These are phyloP conservation scores for Colletotrichum sp. DNA, from an alignment of 2,329 filamentous ascomycete genomes.

Conservation along the genomic window DNA sequence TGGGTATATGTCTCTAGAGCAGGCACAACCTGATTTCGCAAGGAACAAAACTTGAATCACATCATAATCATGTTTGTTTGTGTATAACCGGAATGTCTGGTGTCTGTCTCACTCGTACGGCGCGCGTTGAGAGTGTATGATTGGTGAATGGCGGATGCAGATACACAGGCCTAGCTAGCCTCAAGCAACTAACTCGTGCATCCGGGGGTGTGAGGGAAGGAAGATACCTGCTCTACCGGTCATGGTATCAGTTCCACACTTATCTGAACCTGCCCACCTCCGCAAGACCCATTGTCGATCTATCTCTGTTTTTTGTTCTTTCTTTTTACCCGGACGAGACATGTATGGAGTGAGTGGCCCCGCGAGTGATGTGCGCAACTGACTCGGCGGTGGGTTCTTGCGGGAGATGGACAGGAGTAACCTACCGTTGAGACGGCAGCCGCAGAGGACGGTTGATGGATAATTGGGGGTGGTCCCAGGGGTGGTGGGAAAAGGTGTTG, in stretches of 20 bases:
- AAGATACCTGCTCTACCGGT: not conserved
- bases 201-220: not conserved
- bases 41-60: not conserved
- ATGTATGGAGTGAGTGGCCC: not conserved
- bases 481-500: not conserved
- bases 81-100: not conserved
- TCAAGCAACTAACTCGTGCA: not conserved
- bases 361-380: not conserved
- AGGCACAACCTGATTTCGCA: not conserved
- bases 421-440: not conserved
- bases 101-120: not conserved
- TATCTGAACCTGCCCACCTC: not conserved
- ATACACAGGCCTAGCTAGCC: not conserved
- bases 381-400: not conserved
- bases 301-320: not conserved
- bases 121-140: not conserved
- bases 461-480: not conserved
- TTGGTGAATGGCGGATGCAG: not conserved
- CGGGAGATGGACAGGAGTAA: constrained; percentile 12
- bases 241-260: not conserved
- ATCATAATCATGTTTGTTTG: not conserved
- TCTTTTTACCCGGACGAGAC: not conserved
- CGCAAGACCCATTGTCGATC: not conserved
- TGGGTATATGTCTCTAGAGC: not conserved
- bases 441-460: not conserved